Percentiles rank a stretch among this genome's conserved stretches.
These are phyloP conservation scores for Mesostigma viride DNA, from an alignment of 139 green algal genomes.

Conservation along the genomic window DNA sequence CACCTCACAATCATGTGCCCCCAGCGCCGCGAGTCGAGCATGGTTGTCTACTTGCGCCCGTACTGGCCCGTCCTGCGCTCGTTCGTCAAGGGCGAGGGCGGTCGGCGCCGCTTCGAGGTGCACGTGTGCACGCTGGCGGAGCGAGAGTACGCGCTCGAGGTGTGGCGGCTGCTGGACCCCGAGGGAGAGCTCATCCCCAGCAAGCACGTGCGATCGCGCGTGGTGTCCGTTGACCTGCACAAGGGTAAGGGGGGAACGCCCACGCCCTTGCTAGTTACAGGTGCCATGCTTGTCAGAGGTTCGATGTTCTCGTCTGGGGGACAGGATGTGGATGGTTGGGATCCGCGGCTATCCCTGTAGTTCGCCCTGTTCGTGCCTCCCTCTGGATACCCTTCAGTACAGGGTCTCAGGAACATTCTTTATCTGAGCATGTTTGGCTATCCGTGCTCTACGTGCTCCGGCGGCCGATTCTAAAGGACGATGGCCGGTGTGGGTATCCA, in stretches of 20 bases:
- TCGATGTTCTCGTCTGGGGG: not conserved
- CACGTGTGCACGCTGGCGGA: slow-evolving; percentile 38
- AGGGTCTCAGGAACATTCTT: no score
- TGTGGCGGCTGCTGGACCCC: slow-evolving; percentile 36
- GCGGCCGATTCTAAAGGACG: no score
- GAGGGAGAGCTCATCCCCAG: slow-evolving; percentile 15
- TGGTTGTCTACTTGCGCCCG: slow-evolving; percentile 21
- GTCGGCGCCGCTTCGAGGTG: slow-evolving; percentile 24
- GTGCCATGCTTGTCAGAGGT: not conserved
- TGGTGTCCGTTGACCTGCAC: slow-evolving; percentile 24
- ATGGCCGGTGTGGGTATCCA: no score
- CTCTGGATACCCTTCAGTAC: no score
- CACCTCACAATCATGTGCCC: not conserved
- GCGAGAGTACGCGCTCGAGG: slow-evolving; percentile 33
- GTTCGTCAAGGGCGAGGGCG: slow-evolving; percentile 18
- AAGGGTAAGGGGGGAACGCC: not conserved
- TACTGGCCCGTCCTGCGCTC: slow-evolving; percentile 25
- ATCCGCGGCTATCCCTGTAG: no score
- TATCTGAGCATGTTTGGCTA: no score
- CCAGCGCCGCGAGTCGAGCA: slow-evolving; percentile 28
- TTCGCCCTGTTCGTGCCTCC: no score
- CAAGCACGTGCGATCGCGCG: slow-evolving; percentile 9
- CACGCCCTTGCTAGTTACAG: not conserved
- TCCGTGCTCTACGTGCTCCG: no score
- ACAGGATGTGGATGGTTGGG: no score